Base-by-base conservation (phyloP, 2,329 filamentous ascomycete species). In the Monosporascus ibericus region DNA sequence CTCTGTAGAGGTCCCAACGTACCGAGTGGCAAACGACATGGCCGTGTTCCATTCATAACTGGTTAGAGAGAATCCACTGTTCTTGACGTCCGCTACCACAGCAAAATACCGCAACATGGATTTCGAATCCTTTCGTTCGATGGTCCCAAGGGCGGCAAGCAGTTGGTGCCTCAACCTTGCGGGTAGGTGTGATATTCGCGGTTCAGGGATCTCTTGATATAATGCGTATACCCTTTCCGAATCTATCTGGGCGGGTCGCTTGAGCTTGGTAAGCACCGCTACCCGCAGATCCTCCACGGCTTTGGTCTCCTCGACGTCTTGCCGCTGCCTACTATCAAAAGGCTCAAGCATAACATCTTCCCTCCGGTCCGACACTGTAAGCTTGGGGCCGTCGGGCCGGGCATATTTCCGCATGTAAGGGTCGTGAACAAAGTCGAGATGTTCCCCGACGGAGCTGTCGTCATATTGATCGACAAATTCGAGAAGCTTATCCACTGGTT, bases 51-150 rank as follows among this genome's bases (percentile, higher is more conserved):
- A 99, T 64, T 96, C 84, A 0, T 76, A 71, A 5, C 71, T 73
- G 1, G 76, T 80, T 51, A 97, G 73, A 0, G 85, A 79, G 44
- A 95, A 81, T 2, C 84, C 81, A n/a, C 84, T 80, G 50, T 77
- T 77, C 61, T 89, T 87, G 72, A 95, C 86, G 62, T 99, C 92
- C 57, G 92, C 85, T 18, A 97, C 77, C 24, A 96, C 74, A 5
- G 85, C 83, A 57, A 96, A 86, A 70, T 92, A 97, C 51, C 89
- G 86, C 61, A 88, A 75, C 87, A 91, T 95, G 47, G 83, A 78
- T 57, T 71, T 75, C 17, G 78, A 68, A 48, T 78, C 72, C 52
- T 81, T 79, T 39, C 77, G 76, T 48, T 80, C 75, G 8, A 83
- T 80, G 46, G 81, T 78, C 20, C 87, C 85, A 56, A 96, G 80